Base-by-base conservation (phyloP, 495 filamentous ascomycete species). In the Hypoxylon fuscum region DNA sequence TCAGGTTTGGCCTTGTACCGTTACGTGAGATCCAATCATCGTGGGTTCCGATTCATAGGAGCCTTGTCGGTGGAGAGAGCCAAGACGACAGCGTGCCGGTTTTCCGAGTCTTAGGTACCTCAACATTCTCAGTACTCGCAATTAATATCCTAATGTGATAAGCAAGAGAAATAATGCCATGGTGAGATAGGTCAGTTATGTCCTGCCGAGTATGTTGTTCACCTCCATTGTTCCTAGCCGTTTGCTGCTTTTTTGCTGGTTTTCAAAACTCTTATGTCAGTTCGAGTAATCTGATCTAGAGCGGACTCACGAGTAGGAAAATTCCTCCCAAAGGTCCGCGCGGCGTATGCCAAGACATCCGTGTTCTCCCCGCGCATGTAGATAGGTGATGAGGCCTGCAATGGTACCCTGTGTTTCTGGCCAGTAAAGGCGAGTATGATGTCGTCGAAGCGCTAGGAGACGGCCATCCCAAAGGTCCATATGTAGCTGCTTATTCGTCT, bases 61-160 rank as follows among this genome's bases (percentile, higher is more conserved):
- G 62, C 56, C 52, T 66, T 61, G 52, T 60, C 62, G 56, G 62
- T 66, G 62, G 62, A 52, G 62, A 60, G 50, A 23, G 62, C 62
- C 62, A 66, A 66, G 62, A 60, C 55, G 32, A 42, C 51, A n/a
- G 20, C 49, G 62, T 66, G 62, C 62, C 62, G 62, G 62, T 60
- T 66, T 66, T 66, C 62, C 62, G 62, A 56, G 50, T 38, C 37
- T 34, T 35, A 29, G 18, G 18, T 43, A 55, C 37, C 23, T 53
- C 23, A 47, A 32, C 10, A 47, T 34, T 34, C 9, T 5, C 9
- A 29, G 27, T 29, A 29, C 27, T 29, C 9, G 4, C 5, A 29
- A 5, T 29, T 29, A 29, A 29, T 29, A 29, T 29, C 9, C 27
- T 5, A 29, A 34, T 11, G 31, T 4, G 10, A 10, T 38, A 38